Conservation (phyloP, 2,329 filamentous ascomycete genomes). For the Colletotrichum sublineola region DNA sequence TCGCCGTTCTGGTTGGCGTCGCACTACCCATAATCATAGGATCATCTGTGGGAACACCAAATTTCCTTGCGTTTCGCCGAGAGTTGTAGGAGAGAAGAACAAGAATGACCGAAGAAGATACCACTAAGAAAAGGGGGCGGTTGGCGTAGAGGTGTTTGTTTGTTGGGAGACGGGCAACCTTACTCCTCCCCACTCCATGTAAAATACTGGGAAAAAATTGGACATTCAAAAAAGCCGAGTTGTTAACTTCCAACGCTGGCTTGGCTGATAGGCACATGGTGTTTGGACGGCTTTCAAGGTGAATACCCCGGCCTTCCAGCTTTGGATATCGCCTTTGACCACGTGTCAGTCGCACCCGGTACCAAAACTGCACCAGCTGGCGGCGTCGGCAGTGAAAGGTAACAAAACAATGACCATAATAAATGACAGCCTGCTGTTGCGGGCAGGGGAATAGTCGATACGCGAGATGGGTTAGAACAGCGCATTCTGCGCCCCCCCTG, state of each 20-base stretch:
- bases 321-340: background rate
- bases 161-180: conserved; percentile 10
- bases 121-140: conserved; percentile 27
- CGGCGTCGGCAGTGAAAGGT: background rate
- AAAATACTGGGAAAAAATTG: conserved; percentile 23
- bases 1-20: background rate
- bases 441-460: background rate
- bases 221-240: background rate
- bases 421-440: no score
- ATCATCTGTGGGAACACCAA: background rate
- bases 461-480: background rate
- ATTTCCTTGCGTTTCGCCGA: conserved; percentile 5
- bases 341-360: background rate
- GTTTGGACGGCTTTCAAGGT: background rate
- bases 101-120: conserved; percentile 32
- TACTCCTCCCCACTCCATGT: conserved; percentile 27
- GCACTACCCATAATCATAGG: background rate
- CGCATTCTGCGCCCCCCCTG: background rate
- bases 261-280: background rate
- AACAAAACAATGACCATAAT: background rate
- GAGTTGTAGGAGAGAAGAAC: background rate
- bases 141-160: conserved; percentile 32
- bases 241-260: background rate
- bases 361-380: background rate
- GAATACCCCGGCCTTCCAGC: background rate